Base-by-base conservation (phyloP, 306 rosid genomes). In the Malus fusca region DNA sequence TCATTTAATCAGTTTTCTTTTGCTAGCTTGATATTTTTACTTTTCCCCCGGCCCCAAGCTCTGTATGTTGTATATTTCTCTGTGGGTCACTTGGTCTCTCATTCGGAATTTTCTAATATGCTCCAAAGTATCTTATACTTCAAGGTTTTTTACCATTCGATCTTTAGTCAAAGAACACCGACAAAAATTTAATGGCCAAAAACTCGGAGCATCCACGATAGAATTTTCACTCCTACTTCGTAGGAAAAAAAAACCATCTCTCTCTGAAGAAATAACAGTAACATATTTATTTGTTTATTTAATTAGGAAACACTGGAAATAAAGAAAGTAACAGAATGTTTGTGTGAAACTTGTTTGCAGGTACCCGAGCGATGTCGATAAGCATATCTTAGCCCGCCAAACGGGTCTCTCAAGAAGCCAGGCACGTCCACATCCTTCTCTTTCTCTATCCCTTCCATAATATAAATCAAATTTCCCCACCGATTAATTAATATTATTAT, bases 361-460 rank as follows among this genome's bases (percentile, higher is more conserved):
- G 87, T 94, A 94, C 75, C 98, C 98, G 77, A 94, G 95, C 75
- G 97, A 94, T 81, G 96, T 92, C 46, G 98, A 94, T 88, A 94
- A 94, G 84, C 97, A 90, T 75, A 90, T 91, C 71, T 80, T 94
- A 75, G 95, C 98, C 65, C 96, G 98, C 87, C 98, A 94, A 91
- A 91, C 98, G 23, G 97, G 97, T 68, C 98, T 94, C 81, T 91
- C 98, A n/a, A 90, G 96, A 88, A 89, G 98, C 89, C 98, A 94
- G 96, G 98, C 86, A 90, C 79, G 89, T 87, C 78, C 68, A 83
- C 77, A 6, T 81, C 75, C 25, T 15, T 26, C 62, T 69, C 75
- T 63, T 40, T 11, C 58, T 77, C 42, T n/a, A 22, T 60, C 53
- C 44, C 13, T 21, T 31, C 35, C 15, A 12, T 8, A 66, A 64